Base-by-base conservation (phyloP, 2,329 filamentous ascomycete genomes). In the Microdochium nivale region DNA sequence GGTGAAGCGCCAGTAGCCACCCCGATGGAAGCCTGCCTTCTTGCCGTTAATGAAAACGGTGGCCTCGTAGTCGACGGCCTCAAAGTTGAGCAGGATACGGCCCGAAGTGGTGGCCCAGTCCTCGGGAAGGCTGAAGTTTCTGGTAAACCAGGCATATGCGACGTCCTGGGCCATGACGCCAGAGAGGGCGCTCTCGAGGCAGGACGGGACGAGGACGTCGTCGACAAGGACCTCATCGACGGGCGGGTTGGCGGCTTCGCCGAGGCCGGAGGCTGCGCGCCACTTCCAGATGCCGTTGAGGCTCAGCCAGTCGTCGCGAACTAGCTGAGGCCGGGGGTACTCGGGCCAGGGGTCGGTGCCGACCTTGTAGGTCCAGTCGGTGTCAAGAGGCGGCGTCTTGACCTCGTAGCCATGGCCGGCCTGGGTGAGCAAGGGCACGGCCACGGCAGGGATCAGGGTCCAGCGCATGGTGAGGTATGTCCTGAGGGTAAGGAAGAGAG, bases 1-100 rank as follows among this genome's bases (percentile, higher is more conserved):
- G 1, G 71, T 76, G 59, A 86, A 86, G 25, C 76, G 72, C 59
- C 77, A 82, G 58, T 85, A 86, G 0, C 83, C 83, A 24, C 83
- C 83, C 1, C 73, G 68, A 55, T 86, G 72, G 50, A 72, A 74
- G 0, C 72, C 76, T 3, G 75, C 76, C 21, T 75, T 55, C 24
- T 73, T 59, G 2, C 77, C 77, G 56, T 84, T 84, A 56, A 86
- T 67, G 53, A 77, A 84, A 1, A 86, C 76, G 0, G 73, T 77
- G 7, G 75, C 70, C 56, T 80, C 70, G 52, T 80, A 81, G 58
- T 82, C 79, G 27, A 81, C 78, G 5, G 79, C 78, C 55, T 80
- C 79, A 51, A 82, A 81, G 58, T 81, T 78, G 50, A 82, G 66
- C 43, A 81, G 54, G 1, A 81, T 67, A 1, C 62, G 66, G 44